phyloP scores from a whole-genome alignment of 345 rosid genomes.

The Arabis alpina region DNA sequence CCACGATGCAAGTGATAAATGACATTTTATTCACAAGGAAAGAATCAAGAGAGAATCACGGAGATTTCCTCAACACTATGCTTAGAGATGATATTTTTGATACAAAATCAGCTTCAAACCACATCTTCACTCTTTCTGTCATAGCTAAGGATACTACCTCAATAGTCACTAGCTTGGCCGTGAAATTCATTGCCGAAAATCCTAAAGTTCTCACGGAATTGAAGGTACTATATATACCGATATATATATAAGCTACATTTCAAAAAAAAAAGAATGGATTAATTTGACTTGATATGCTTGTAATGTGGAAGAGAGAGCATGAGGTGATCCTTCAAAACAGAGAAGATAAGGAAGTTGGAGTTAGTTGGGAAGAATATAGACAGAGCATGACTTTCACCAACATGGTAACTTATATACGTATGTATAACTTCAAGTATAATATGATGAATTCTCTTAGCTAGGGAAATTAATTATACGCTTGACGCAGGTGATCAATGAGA shows the following conservation, averaged over 20 bases:
- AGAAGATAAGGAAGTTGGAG: slow-evolving; percentile 5
- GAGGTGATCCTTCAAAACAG: slow-evolving; percentile 36
- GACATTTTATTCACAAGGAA: background rate
- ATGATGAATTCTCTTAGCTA: no score
- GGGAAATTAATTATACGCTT: slow-evolving; percentile 21
- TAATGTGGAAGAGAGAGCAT: slow-evolving; percentile 25
- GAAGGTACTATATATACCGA: slow-evolving; percentile 19
- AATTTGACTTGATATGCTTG: slow-evolving; percentile 1
- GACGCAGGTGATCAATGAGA: slow-evolving; percentile 47
- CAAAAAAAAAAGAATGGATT: no score
- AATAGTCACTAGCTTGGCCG: slow-evolving; percentile 11
- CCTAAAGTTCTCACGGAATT: slow-evolving; percentile 39
- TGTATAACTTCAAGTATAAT: background rate
- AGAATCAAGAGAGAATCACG: slow-evolving; percentile 6
- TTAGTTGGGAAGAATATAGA: slow-evolving; percentile 57
- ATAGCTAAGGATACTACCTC: background rate
- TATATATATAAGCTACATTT: no score
- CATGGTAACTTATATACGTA: slow-evolving; percentile 32
- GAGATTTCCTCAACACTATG: slow-evolving; percentile 9
- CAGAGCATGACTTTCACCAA: slow-evolving; percentile 50
- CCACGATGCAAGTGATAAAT: slow-evolving; percentile 10
- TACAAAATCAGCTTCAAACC: slow-evolving; percentile 1
- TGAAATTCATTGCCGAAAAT: slow-evolving; percentile 32
- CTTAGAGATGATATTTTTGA: slow-evolving; percentile 15
- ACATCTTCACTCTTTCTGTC: slow-evolving; percentile 6